Conservation (phyloP, 495 filamentous ascomycete genomes). For the Xylaria longipes region DNA sequence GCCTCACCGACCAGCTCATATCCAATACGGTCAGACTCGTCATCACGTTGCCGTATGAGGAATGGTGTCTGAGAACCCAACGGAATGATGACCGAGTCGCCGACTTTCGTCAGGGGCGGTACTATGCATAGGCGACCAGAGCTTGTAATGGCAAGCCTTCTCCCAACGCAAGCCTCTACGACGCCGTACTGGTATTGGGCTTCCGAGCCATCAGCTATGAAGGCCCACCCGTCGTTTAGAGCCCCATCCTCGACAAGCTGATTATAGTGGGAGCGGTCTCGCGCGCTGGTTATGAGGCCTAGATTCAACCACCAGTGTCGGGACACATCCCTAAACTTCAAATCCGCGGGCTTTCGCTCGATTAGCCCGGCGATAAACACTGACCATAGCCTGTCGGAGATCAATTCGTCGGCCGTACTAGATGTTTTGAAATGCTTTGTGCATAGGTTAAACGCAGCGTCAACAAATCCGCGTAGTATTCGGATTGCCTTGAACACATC, state of each 20-base stretch:
- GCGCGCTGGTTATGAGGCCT: not conserved
- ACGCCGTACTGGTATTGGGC: not conserved
- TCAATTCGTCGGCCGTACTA: not conserved
- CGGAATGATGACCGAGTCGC: constrained; percentile 13
- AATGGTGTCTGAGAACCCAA: constrained; percentile 16
- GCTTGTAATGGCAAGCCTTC: not conserved
- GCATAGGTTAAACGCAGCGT: constrained; percentile 2
- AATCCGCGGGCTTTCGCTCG: not conserved
- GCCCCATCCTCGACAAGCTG: not conserved
- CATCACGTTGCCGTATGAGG: not conserved
- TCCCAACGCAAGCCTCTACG: constrained; percentile 2
- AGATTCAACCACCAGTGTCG: constrained; percentile 1
- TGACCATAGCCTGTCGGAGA: not conserved
- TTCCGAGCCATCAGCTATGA: not conserved
- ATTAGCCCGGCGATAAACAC: not conserved
- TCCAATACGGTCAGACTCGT: not conserved
- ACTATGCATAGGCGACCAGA: constrained; percentile 12
- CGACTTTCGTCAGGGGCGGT: constrained; percentile 2
- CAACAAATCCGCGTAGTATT: not conserved
- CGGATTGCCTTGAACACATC: not conserved
- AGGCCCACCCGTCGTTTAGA: not conserved
- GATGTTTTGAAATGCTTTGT: not conserved
- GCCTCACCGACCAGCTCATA: constrained; percentile 4
- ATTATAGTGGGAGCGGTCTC: not conserved
- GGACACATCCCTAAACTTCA: constrained; percentile 3